Percentiles rank a stretch among this genome's conserved stretches.
These are phyloP conservation scores for Aureobasidium sp. DNA, from an alignment of 2,329 filamentous ascomycete species.

Conservation along the genomic window DNA sequence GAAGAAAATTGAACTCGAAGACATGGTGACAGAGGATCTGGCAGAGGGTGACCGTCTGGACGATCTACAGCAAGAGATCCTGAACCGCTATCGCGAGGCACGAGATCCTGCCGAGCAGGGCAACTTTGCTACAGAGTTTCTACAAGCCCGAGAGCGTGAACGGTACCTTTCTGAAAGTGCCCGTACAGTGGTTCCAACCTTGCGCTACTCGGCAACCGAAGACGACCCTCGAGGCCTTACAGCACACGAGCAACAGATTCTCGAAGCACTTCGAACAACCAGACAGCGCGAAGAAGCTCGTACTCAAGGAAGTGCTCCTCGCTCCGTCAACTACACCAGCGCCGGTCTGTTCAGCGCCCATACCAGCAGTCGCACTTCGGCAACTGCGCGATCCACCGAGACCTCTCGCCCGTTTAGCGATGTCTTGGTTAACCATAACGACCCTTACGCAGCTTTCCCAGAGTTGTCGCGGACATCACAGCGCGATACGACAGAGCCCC, in stretches of 20 bases:
- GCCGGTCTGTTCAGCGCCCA: conserved; percentile 21
- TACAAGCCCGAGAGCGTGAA: conserved; percentile 32
- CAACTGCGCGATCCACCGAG: not conserved
- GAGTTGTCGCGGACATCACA: conserved; percentile 8
- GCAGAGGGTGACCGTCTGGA: conserved; percentile 35
- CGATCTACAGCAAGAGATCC: conserved; percentile 37
- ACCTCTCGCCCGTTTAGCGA: conserved; percentile 8
- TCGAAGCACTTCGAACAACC: conserved; percentile 37
- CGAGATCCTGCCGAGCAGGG: conserved; percentile 31
- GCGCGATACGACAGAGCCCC: not conserved
- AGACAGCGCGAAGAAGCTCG: conserved; percentile 35
- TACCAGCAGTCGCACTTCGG: not conserved
- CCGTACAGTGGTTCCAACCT: not conserved
- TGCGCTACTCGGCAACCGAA: conserved; percentile 24
- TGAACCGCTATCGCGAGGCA: conserved; percentile 34
- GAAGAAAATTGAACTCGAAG: conserved; percentile 46
- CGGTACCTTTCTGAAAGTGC: conserved; percentile 17
- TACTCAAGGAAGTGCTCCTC: conserved; percentile 28
- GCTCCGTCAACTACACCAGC: conserved; percentile 36
- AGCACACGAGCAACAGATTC: conserved; percentile 36
- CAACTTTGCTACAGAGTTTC: conserved; percentile 34
- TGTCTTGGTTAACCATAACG: conserved; percentile 6
- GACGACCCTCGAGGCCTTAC: conserved; percentile 39
- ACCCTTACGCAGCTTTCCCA: conserved; percentile 9
- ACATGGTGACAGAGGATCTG: conserved; percentile 13